Evolutionary conservation across 768 basidiomycete species (phyloP).

Genomic region (Hericium rajendrae): DNA sequence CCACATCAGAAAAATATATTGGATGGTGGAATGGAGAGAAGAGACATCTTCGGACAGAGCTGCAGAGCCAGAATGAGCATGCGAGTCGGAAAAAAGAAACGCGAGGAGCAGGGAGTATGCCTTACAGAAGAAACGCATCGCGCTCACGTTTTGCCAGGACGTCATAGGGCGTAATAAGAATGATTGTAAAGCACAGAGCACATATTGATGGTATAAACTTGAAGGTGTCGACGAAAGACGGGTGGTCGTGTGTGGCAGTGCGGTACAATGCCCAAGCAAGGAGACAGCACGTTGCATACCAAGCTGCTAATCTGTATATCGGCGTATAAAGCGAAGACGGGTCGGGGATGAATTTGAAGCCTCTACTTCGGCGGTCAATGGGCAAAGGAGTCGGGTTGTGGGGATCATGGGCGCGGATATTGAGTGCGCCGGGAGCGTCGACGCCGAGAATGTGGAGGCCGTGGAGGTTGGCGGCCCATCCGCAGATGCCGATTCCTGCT

Average conservation of each 20-base stretch:
- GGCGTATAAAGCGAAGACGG: constrained; percentile 40
- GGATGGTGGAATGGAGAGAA: constrained; percentile 50
- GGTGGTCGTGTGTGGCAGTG: constrained; percentile 45
- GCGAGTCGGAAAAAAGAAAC: background rate
- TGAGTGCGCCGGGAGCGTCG: constrained; percentile 65
- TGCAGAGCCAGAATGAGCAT: constrained; percentile 21
- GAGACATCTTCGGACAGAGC: constrained; percentile 67
- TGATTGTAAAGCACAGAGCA: constrained; percentile 43
- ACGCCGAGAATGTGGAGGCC: constrained; percentile 64
- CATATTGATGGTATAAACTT: constrained; percentile 70
- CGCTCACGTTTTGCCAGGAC: constrained; percentile 62
- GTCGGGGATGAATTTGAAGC: constrained; percentile 28
- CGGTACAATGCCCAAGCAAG: constrained; percentile 64
- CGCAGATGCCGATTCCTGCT: constrained; percentile 68
- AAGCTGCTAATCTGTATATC: constrained; percentile 56
- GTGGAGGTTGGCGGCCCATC: constrained; percentile 93
- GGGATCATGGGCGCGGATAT: constrained; percentile 29
- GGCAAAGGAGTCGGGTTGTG: constrained; percentile 15
- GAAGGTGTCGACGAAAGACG: constrained; percentile 57
- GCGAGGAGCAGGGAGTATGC: constrained; percentile 13
- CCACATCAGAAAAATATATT: constrained; percentile 83
- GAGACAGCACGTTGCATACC: constrained; percentile 53
- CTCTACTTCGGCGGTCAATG: constrained; percentile 13
- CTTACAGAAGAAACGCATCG: constrained; percentile 71
- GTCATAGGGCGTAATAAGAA: constrained; percentile 60